Evolutionary conservation across 2,329 filamentous ascomycete genomes (phyloP).

Genomic region (Hypoxylon sp.): DNA sequence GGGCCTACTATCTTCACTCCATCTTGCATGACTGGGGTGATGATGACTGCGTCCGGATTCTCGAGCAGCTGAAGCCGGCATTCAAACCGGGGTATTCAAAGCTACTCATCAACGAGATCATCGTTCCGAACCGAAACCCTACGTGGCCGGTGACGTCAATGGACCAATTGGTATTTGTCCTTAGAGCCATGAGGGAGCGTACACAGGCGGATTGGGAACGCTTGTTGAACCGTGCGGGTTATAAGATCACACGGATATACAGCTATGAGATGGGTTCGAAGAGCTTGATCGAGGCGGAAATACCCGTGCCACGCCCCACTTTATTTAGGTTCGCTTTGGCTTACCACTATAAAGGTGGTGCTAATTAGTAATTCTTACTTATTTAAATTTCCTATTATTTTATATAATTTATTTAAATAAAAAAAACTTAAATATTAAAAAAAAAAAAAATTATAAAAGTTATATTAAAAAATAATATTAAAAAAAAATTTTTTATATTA

Average conservation of each 20-base stretch:
- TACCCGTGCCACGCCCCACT: too few species aligned
- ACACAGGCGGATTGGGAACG: conserved; percentile 44
- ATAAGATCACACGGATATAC: conserved; percentile 43
- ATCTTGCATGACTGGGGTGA: conserved; percentile 59
- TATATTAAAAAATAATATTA: too few species aligned
- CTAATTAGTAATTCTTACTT: too few species aligned
- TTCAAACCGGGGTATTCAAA: conserved; percentile 56
- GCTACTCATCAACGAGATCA: conserved; percentile 60
- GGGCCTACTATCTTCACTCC: conserved; percentile 52
- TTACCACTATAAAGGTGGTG: too few species aligned
- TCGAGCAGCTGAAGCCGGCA: conserved; percentile 51
- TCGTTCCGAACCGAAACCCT: conserved; percentile 53
- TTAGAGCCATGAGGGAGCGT: conserved; percentile 46
- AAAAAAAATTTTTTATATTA: too few species aligned
- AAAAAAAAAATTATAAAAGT: too few species aligned
- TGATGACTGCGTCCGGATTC: conserved; percentile 53
- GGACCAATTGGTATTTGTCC: conserved; percentile 50
- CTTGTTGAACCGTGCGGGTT: conserved; percentile 43
- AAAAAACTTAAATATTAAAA: too few species aligned
- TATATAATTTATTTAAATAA: too few species aligned
- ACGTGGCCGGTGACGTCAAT: conserved; percentile 48
- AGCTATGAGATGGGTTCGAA: conserved; percentile 46
- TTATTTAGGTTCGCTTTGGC: too few species aligned
- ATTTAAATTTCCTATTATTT: too few species aligned
- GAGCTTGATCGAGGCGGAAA: conserved; percentile 49